These are phyloP conservation scores for Coriaria nepalensis DNA, from an alignment of 306 rosid genomes.

Conservation along the genomic window DNA sequence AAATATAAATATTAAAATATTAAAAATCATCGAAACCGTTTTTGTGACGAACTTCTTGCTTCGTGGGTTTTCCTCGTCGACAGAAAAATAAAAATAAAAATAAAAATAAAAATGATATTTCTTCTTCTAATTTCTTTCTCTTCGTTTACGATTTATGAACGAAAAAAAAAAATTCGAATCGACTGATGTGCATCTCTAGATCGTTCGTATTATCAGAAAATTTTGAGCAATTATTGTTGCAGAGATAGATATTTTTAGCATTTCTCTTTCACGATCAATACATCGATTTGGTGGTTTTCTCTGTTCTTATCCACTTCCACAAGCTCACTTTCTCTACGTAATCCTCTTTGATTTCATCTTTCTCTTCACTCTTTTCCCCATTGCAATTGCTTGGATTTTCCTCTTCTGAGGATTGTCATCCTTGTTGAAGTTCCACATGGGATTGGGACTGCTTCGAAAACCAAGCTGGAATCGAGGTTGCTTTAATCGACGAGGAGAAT, in stretches of 20 bases:
- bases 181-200: background rate
- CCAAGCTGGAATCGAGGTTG: conserved; percentile 23
- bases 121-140: background rate
- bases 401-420: too few species aligned
- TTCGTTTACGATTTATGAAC: background rate
- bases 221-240: too few species aligned
- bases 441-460: conserved; percentile 46
- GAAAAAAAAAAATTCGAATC: too few species aligned
- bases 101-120: too few species aligned
- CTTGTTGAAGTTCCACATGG: conserved; percentile 50
- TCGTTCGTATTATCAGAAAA: background rate
- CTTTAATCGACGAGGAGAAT: conserved; percentile 17
- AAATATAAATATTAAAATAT: too few species aligned
- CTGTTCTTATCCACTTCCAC: background rate
- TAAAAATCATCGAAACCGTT: too few species aligned
- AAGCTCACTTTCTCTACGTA: background rate
- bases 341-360: background rate
- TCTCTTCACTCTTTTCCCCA: background rate
- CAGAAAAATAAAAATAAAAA: background rate
- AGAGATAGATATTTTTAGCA: too few species aligned
- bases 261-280: too few species aligned
- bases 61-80: background rate
- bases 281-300: background rate
- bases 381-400: too few species aligned
- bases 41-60: background rate